These are phyloP conservation scores for Phoenix dactylifera DNA, from an alignment of 176 grass and related monocot genomes.

Conservation along the genomic window DNA sequence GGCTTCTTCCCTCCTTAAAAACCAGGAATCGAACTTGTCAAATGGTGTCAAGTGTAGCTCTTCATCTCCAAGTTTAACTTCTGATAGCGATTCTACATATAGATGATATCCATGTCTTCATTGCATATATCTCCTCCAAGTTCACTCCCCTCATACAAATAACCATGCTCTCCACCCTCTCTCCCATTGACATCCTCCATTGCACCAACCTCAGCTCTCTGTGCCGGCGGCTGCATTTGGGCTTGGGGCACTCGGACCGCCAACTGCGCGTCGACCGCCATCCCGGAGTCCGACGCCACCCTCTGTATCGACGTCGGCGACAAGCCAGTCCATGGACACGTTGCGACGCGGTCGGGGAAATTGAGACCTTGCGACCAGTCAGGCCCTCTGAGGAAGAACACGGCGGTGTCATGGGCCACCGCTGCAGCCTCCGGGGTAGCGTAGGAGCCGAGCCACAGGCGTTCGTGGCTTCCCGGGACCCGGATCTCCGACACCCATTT, in stretches of 20 bases:
- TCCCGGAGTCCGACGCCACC: slow-evolving; percentile 69
- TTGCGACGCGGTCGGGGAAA: slow-evolving; percentile 50
- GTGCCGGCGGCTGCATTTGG: no score
- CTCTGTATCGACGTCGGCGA: slow-evolving; percentile 66
- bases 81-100: no score
- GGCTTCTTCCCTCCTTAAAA: no score
- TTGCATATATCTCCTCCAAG: no score
- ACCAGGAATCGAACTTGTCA: no score
- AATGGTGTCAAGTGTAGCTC: no score
- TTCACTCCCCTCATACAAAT: no score
- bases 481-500: slow-evolving; percentile 14
- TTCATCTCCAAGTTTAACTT: no score
- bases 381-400: slow-evolving; percentile 13
- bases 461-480: background rate
- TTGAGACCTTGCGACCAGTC: slow-evolving; percentile 29
- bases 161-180: no score
- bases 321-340: slow-evolving; percentile 6
- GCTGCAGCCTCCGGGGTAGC: slow-evolving; percentile 4
- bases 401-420: slow-evolving; percentile 3
- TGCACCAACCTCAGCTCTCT: no score
- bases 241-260: background rate
- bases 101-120: no score
- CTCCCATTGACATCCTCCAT: no score
- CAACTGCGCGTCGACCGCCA: slow-evolving; percentile 64
- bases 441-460: slow-evolving; percentile 12